Conservation (phyloP, 371 early-diverging fungal species). For the Massospora cicadina region DNA sequence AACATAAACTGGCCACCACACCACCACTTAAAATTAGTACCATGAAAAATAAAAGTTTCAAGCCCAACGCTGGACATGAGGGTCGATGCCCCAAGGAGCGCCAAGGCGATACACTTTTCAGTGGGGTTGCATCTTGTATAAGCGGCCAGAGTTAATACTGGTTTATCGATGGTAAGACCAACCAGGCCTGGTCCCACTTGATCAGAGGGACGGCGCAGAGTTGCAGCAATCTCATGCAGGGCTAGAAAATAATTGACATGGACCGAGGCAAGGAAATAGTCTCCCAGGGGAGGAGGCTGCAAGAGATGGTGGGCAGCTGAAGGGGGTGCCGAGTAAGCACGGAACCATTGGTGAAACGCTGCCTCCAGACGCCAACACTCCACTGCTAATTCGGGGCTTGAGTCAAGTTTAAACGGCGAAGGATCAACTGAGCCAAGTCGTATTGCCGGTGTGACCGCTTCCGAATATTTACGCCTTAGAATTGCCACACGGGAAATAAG, state of each 20-base stretch:
- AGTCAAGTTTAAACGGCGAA: background rate
- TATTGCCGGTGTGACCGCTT: background rate
- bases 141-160: background rate
- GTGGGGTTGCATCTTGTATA: background rate
- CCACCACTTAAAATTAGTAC: constrained; percentile 4
- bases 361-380: background rate
- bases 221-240: background rate
- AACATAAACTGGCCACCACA: constrained; percentile 4
- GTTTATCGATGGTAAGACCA: background rate
- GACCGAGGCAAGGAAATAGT: background rate
- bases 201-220: background rate
- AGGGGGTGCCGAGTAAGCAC: background rate
- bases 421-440: background rate
- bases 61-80: background rate
- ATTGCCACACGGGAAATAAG: background rate
- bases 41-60: background rate
- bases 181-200: background rate
- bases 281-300: background rate
- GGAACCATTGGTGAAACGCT: background rate
- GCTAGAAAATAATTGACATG: constrained; percentile 3
- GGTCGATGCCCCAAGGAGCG: background rate
- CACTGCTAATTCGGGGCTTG: background rate
- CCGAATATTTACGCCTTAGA: background rate
- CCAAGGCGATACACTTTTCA: background rate
- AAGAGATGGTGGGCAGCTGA: background rate